phyloP scores from a whole-genome alignment of 225 moss, liverwort and hornwort genomes.

The Lunularia cruciata region DNA sequence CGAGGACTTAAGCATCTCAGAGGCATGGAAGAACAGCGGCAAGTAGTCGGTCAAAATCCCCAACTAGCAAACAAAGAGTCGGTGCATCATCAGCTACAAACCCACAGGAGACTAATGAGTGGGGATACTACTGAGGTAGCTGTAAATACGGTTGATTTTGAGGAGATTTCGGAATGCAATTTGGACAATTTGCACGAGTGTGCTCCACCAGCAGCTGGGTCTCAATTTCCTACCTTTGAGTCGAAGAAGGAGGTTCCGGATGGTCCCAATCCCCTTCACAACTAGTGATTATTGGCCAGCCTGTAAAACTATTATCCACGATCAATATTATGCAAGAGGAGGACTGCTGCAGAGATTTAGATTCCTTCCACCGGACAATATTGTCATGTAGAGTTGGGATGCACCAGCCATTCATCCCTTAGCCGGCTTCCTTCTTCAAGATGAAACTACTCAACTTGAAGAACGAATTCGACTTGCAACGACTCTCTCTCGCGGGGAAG shows the following conservation, averaged over 20 bases:
- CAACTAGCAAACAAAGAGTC: slow-evolving; percentile 1
- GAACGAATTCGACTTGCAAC: slow-evolving; percentile 16
- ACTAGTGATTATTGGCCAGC: slow-evolving; percentile 13
- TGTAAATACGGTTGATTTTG: neutral
- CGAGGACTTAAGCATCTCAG: slow-evolving; percentile 18
- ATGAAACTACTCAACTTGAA: slow-evolving; percentile 15
- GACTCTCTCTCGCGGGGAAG: neutral
- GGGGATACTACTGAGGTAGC: neutral
- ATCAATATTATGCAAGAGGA: neutral
- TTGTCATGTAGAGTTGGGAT: neutral
- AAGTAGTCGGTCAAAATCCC: neutral
- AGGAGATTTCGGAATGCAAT: slow-evolving; percentile 20
- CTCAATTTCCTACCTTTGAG: slow-evolving; percentile 31
- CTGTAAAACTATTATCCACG: neutral
- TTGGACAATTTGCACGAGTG: slow-evolving; percentile 29
- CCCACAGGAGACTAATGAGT: slow-evolving; percentile 17
- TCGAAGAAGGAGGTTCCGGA: slow-evolving; percentile 41
- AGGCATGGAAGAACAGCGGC: neutral
- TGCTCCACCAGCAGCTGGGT: slow-evolving; percentile 29
- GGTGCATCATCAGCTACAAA: neutral
- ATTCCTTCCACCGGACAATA: neutral
- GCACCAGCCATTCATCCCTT: neutral
- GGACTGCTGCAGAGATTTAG: slow-evolving; percentile 14
- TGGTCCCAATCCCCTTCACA: slow-evolving; percentile 43
- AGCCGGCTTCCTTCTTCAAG: slow-evolving; percentile 24